phyloP scores from a whole-genome alignment of 2,329 filamentous ascomycete genomes.

The Talaromyces funiculosus region DNA sequence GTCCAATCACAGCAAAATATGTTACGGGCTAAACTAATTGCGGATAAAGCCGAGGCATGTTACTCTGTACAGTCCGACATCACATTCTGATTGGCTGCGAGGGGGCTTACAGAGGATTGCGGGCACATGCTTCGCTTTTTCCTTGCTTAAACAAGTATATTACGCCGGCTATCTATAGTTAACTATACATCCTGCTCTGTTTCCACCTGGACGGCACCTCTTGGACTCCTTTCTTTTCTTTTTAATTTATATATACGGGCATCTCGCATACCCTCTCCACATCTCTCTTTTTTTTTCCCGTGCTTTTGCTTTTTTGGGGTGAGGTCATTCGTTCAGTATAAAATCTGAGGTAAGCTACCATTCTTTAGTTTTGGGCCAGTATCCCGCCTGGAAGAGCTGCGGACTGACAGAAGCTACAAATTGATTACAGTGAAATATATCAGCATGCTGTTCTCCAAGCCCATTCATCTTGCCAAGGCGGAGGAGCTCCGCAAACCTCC shows the following conservation, averaged over 20 bases:
- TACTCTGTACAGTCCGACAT: not conserved
- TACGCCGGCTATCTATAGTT: not conserved
- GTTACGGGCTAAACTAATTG: not conserved
- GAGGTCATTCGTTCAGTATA: not conserved
- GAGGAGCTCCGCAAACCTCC: slow-evolving; percentile 57
- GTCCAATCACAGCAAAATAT: not conserved
- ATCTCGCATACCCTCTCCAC: not conserved
- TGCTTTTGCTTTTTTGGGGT: not conserved
- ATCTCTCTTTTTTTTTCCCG: not conserved
- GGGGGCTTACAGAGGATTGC: not conserved
- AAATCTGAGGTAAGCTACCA: not conserved
- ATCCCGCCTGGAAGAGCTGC: not conserved
- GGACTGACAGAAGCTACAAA: not conserved
- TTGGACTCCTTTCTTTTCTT: not conserved
- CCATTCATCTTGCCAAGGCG: slow-evolving; percentile 33
- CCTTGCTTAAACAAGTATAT: not conserved
- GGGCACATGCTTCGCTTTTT: not conserved
- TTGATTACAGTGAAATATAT: not conserved
- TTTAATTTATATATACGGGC: not conserved
- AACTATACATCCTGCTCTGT: not conserved
- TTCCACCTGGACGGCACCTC: no score
- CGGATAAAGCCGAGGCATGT: slow-evolving; percentile 5
- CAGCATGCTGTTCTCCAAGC: slow-evolving; percentile 35
- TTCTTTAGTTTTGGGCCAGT: not conserved
- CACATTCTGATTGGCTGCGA: not conserved